Conservation (phyloP, 495 filamentous ascomycete species). For the Stereocaulon alpinum region DNA sequence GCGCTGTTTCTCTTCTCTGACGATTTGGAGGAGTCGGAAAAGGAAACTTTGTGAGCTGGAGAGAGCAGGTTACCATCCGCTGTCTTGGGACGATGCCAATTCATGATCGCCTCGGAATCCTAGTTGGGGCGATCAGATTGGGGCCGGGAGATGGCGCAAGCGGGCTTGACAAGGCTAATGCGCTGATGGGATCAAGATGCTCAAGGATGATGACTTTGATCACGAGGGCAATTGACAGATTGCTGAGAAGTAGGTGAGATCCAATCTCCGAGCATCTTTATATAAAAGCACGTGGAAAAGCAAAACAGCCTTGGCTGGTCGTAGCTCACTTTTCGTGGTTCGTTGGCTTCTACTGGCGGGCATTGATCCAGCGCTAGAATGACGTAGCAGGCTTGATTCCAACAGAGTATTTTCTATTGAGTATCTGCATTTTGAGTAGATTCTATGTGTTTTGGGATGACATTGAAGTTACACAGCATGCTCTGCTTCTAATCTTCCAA, state of each 20-base stretch:
- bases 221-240: not conserved
- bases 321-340: constrained; percentile 4
- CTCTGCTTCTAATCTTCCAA: no score
- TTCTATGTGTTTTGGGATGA: no score
- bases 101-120: not conserved
- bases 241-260: not conserved
- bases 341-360: not conserved
- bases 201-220: not conserved
- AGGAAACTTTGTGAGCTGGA: constrained; percentile 23
- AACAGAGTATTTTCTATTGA: no score
- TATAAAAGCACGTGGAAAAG: not conserved
- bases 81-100: constrained; percentile 16
- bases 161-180: not conserved
- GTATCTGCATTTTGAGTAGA: no score
- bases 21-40: constrained; percentile 23
- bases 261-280: not conserved
- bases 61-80: constrained; percentile 17
- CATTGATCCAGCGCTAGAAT: no score
- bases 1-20: constrained; percentile 20
- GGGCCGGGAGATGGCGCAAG: not conserved
- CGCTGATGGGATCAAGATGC: not conserved
- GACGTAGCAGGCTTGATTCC: no score
- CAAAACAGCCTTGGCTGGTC: not conserved
- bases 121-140: not conserved
- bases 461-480: no score